Evolutionary conservation across 352 stramenopile species (phyloP).

Genomic region (Phytophthora vignae): DNA sequence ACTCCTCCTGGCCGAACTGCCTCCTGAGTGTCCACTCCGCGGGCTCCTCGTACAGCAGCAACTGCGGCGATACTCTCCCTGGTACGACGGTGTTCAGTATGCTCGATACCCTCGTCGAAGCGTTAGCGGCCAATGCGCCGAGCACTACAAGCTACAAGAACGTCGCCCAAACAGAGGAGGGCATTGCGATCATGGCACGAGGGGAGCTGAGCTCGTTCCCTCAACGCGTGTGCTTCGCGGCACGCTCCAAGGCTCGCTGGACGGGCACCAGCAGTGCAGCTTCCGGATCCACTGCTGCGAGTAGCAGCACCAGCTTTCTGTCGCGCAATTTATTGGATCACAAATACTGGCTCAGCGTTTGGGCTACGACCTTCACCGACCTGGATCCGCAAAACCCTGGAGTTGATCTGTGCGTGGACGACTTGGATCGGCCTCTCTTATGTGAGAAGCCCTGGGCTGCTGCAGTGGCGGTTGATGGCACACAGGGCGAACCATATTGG

Average conservation of each 20-base stretch:
- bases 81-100: slow-evolving; percentile 46
- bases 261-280: slow-evolving; percentile 46
- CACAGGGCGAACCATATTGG: slow-evolving; percentile 37
- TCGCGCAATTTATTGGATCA: slow-evolving; percentile 62
- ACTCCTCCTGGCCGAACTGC: slow-evolving; percentile 23
- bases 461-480: slow-evolving; percentile 14
- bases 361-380: slow-evolving; percentile 53
- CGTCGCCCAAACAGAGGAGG: slow-evolving; percentile 48
- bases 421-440: slow-evolving; percentile 61
- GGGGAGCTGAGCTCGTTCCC: slow-evolving; percentile 54
- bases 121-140: slow-evolving; percentile 43
- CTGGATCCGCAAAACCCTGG: slow-evolving; percentile 43
- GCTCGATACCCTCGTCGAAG: slow-evolving; percentile 51
- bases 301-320: slow-evolving; percentile 51
- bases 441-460: slow-evolving; percentile 66
- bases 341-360: slow-evolving; percentile 68
- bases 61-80: slow-evolving; percentile 36
- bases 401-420: slow-evolving; percentile 60
- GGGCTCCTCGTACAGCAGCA: slow-evolving; percentile 34
- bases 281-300: slow-evolving; percentile 27
- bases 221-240: slow-evolving; percentile 57
- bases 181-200: slow-evolving; percentile 46
- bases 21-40: slow-evolving; percentile 37
- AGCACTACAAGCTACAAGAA: slow-evolving; percentile 67
- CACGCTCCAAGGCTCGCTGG: slow-evolving; percentile 59